Evolutionary conservation across 1,139 yeast species (phyloP).

Genomic region (Yamadazyma atmosphaerica): DNA sequence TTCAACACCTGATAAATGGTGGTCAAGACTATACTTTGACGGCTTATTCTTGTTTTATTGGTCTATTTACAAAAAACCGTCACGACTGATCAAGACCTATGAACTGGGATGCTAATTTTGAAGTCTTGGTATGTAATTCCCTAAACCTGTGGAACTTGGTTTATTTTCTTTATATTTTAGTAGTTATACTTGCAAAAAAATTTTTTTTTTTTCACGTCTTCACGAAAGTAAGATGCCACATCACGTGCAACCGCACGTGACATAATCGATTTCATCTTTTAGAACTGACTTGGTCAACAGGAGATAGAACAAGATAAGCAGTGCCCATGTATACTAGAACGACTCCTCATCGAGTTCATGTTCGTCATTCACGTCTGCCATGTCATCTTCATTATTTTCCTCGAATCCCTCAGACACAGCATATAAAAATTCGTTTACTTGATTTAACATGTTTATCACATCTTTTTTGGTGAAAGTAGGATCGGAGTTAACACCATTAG

Average conservation of each 20-base stretch:
- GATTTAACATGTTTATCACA: slow-evolving; percentile 1
- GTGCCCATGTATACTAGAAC: no score
- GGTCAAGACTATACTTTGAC: no score
- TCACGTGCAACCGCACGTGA: slow-evolving; percentile 2
- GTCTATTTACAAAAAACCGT: neutral
- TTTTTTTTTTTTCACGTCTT: slow-evolving; percentile 1
- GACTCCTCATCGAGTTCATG: no score
- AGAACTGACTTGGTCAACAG: no score
- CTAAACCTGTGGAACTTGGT: neutral
- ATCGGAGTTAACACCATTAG: slow-evolving; percentile 27
- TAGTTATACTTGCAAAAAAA: slow-evolving; percentile 1
- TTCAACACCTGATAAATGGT: no score
- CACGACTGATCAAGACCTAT: neutral
- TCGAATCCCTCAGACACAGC: slow-evolving; percentile 80
- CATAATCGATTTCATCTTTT: neutral
- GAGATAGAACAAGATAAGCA: no score
- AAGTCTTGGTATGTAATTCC: neutral
- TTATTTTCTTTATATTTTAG: neutral
- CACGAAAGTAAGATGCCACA: neutral
- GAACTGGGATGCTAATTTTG: neutral
- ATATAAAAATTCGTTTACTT: slow-evolving; percentile 70
- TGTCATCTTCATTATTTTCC: slow-evolving; percentile 31
- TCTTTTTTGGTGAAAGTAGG: neutral
- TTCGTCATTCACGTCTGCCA: slow-evolving; percentile 14
- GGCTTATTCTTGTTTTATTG: neutral